phyloP scores from a whole-genome alignment of 2,329 filamentous ascomycete genomes.

The Dichotomopilus funicola region DNA sequence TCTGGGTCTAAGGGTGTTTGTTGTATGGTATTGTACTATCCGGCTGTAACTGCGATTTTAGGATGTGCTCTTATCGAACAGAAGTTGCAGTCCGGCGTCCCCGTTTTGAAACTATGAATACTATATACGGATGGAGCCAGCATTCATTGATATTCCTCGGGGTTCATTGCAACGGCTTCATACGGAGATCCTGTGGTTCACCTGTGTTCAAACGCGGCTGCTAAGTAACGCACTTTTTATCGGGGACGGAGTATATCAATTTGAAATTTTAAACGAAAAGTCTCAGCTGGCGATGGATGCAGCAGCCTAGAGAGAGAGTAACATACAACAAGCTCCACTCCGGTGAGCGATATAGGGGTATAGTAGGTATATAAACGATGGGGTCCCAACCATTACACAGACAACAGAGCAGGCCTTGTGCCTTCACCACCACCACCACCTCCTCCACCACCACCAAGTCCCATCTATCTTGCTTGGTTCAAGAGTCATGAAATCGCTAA shows the following conservation, averaged over 20 bases:
- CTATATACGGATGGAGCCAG: too few relatives aligned
- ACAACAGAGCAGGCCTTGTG: conserved; percentile 5
- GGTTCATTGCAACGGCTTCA: too few relatives aligned
- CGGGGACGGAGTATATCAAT: background rate
- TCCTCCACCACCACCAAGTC: too few relatives aligned
- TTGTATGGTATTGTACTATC: too few relatives aligned
- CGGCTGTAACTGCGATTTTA: too few relatives aligned
- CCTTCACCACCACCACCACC: conserved; percentile 1
- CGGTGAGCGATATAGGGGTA: background rate
- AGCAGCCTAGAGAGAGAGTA: background rate
- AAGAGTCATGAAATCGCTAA: conserved; percentile 6
- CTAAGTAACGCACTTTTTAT: background rate
- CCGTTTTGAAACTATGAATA: too few relatives aligned
- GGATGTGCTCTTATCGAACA: too few relatives aligned
- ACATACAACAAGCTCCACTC: conserved; percentile 1
- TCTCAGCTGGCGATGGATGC: background rate
- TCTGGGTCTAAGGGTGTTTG: too few relatives aligned
- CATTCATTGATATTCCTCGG: too few relatives aligned
- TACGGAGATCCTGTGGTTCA: too few relatives aligned
- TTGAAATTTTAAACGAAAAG: background rate
- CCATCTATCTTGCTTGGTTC: conserved; percentile 5
- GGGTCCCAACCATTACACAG: conserved; percentile 1
- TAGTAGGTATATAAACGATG: conserved; percentile 9
- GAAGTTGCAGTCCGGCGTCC: too few relatives aligned
- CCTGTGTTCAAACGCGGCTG: too few relatives aligned